Conservation (phyloP, 257 asterid genomes). For the Rubia yunnanensis region DNA sequence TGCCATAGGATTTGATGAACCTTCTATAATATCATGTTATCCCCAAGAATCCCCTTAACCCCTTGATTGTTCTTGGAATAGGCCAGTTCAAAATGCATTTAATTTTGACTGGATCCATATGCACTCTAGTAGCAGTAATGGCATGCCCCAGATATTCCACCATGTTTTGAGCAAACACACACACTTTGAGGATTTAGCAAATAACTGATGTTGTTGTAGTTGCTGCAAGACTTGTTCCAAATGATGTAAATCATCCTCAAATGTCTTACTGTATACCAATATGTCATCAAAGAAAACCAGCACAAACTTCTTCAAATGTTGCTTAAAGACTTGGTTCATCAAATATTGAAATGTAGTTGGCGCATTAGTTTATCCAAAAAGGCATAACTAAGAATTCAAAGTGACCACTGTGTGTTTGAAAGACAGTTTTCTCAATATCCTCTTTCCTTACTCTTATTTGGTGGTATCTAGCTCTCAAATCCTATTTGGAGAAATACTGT, state of each 20-base stretch:
- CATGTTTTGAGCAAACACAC: neutral
- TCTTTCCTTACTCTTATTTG: too few species aligned
- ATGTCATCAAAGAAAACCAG: neutral
- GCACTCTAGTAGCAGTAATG: neutral
- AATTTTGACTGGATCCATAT: neutral
- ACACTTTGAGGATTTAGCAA: neutral
- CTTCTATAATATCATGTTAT: neutral
- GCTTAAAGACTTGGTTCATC: neutral
- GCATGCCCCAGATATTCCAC: neutral
- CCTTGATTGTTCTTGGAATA: neutral
- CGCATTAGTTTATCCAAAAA: too few species aligned
- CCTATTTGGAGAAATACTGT: neutral
- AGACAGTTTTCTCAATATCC: too few species aligned
- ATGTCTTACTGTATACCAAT: neutral
- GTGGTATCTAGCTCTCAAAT: neutral
- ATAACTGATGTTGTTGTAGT: neutral
- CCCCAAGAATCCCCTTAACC: neutral
- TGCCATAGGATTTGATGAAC: neutral
- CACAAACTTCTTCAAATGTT: neutral
- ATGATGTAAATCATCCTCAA: neutral
- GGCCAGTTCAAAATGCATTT: neutral
- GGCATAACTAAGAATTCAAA: too few species aligned
- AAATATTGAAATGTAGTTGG: neutral
- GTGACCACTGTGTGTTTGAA: too few species aligned
- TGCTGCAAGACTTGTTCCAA: neutral